These are phyloP conservation scores for Yarrowia alimentaria DNA, from an alignment of 805 yeast species.

Conservation along the genomic window DNA sequence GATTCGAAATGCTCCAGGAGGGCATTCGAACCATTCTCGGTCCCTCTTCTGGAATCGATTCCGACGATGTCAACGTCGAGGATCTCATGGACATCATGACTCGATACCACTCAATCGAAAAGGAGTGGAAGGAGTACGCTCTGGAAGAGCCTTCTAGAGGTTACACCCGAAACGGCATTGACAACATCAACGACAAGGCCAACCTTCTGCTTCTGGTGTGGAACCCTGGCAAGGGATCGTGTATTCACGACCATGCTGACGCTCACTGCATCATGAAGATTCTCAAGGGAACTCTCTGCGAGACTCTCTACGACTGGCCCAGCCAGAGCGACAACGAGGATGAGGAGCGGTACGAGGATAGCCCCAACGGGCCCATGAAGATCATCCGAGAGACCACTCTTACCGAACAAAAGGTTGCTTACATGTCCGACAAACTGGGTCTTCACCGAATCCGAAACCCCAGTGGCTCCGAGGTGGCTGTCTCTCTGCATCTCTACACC, in stretches of 20 bases:
- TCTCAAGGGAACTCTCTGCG: slow-evolving; percentile 57
- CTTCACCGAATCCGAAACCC: slow-evolving; percentile 62
- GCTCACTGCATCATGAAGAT: slow-evolving; percentile 77
- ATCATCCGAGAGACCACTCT: slow-evolving; percentile 37
- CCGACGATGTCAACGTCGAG: slow-evolving; percentile 54
- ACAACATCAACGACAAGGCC: slow-evolving; percentile 67
- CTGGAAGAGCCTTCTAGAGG: slow-evolving; percentile 48
- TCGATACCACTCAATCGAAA: slow-evolving; percentile 47
- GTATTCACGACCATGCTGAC: slow-evolving; percentile 71
- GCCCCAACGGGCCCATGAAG: slow-evolving; percentile 33
- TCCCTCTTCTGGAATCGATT: slow-evolving; percentile 41
- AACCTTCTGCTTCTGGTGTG: slow-evolving; percentile 66
- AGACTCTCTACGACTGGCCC: slow-evolving; percentile 57
- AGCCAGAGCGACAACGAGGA: too few species aligned
- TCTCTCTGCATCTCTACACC: slow-evolving; percentile 69
- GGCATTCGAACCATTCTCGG: slow-evolving; percentile 42
- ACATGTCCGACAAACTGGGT: slow-evolving; percentile 65
- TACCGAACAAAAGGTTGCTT: slow-evolving; percentile 50
- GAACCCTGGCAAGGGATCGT: slow-evolving; percentile 63
- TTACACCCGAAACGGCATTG: slow-evolving; percentile 72
- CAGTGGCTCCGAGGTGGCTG: slow-evolving; percentile 45
- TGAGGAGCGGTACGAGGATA: too few species aligned
- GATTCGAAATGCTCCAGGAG: slow-evolving; percentile 40
- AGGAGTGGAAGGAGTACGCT: slow-evolving; percentile 62
- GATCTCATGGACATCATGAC: slow-evolving; percentile 49